Percentiles rank a stretch among this genome's conserved stretches.
Evolutionary conservation across 768 basidiomycete species (phyloP).

Genomic region (Vararia minispora): DNA sequence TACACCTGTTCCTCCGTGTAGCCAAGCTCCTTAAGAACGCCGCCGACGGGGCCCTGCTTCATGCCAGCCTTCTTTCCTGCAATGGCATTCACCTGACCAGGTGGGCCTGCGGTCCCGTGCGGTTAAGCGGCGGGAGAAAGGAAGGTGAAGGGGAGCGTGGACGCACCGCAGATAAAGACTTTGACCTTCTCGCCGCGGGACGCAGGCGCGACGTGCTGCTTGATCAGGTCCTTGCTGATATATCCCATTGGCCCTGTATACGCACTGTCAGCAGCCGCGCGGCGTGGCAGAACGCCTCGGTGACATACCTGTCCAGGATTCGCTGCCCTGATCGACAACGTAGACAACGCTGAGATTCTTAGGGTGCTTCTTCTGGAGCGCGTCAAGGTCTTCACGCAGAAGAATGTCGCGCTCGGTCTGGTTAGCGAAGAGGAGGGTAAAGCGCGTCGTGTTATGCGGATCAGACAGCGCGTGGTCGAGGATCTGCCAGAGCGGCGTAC

Average conservation of each 20-base stretch:
- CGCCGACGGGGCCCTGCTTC: slow-evolving; percentile 76
- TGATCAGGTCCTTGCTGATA: slow-evolving; percentile 61
- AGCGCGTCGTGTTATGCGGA: slow-evolving; percentile 82
- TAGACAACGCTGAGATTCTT: slow-evolving; percentile 75
- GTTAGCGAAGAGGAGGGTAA: slow-evolving; percentile 87
- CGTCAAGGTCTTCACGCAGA: slow-evolving; percentile 67
- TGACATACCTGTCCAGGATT: slow-evolving; percentile 49
- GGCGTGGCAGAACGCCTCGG: neutral
- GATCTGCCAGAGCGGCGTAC: slow-evolving; percentile 79
- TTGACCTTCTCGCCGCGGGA: slow-evolving; percentile 69
- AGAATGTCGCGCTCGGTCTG: slow-evolving; percentile 86
- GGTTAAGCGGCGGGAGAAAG: slow-evolving; percentile 3
- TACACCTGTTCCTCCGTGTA: slow-evolving; percentile 78
- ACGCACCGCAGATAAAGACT: slow-evolving; percentile 79
- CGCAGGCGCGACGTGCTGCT: slow-evolving; percentile 58
- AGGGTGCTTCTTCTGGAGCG: slow-evolving; percentile 55
- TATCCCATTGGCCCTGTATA: slow-evolving; percentile 56
- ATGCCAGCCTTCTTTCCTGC: slow-evolving; percentile 83
- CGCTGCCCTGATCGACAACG: slow-evolving; percentile 65
- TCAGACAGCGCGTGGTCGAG: slow-evolving; percentile 63
- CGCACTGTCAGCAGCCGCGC: slow-evolving; percentile 5
- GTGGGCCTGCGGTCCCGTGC: slow-evolving; percentile 43
- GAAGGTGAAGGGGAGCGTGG: neutral
- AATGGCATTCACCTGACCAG: slow-evolving; percentile 78
- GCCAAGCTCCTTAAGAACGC: slow-evolving; percentile 78